Percentiles rank a stretch among this genome's conserved stretches.
phyloP scores from a whole-genome alignment of 208 protist species.

The Lotmaria passim region DNA sequence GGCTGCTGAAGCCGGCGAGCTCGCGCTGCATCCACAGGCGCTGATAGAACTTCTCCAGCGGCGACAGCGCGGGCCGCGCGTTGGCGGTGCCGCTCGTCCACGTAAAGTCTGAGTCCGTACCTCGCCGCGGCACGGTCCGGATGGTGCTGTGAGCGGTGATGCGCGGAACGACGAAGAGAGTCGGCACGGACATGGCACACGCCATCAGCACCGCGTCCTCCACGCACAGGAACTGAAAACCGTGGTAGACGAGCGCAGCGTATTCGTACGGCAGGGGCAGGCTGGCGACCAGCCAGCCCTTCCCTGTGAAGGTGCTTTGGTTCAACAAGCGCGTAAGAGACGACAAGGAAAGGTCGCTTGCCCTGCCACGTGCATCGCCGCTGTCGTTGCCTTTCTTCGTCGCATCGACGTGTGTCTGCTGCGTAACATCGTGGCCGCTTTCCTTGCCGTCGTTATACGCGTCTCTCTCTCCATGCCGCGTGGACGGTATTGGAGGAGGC shows the following conservation, averaged over 20 bases:
- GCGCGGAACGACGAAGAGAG: conserved; percentile 50
- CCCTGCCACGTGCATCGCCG: neutral
- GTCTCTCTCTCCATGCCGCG: neutral
- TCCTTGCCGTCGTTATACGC: neutral
- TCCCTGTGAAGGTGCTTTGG: conserved; percentile 37
- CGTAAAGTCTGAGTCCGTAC: conserved; percentile 17
- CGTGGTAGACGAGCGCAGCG: conserved; percentile 68
- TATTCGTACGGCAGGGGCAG: conserved; percentile 69
- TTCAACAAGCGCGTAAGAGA: conserved; percentile 31
- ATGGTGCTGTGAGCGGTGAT: conserved; percentile 23
- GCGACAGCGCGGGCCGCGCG: conserved; percentile 40
- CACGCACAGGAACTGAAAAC: conserved; percentile 66
- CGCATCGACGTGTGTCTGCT: neutral
- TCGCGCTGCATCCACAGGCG: conserved; percentile 39
- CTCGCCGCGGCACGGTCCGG: neutral
- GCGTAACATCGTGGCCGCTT: neutral
- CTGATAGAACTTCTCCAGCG: conserved; percentile 40
- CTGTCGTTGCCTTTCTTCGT: neutral
- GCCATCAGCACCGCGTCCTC: conserved; percentile 80
- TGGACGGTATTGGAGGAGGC: neutral
- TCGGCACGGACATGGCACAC: conserved; percentile 76
- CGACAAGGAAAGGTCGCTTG: neutral
- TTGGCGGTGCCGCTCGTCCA: neutral
- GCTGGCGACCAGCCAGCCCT: conserved; percentile 60
- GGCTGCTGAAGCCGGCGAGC: conserved; percentile 34